These are phyloP conservation scores for Bremia lactucae DNA, from an alignment of 352 stramenopile genomes.

Conservation along the genomic window DNA sequence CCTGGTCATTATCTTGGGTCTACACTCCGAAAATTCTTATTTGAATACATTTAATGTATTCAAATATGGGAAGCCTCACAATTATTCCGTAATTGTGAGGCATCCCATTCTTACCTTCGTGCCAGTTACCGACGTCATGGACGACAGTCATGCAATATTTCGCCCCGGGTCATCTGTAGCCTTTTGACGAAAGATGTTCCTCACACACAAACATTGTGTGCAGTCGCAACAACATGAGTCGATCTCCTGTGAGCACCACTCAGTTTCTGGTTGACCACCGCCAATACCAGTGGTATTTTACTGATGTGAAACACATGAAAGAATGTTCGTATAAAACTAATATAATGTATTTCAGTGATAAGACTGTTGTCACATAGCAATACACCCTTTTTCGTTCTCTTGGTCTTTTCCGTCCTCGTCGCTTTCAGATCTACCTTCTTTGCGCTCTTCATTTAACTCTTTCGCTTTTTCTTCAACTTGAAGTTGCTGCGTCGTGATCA, in stretches of 20 bases:
- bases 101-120: constrained; percentile 13
- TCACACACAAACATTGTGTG: too few species aligned
- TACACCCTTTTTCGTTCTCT: constrained; percentile 20
- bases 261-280: constrained; percentile 7
- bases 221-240: too few species aligned
- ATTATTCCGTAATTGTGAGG: too few species aligned
- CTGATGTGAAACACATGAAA: background rate
- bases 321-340: background rate
- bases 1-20: too few species aligned
- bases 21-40: too few species aligned
- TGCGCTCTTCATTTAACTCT: constrained; percentile 4
- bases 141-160: constrained; percentile 16
- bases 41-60: too few species aligned
- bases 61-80: too few species aligned
- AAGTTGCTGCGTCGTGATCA: constrained; percentile 28
- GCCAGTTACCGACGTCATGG: constrained; percentile 3
- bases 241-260: too few species aligned
- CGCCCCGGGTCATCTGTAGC: constrained; percentile 27
- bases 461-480: background rate
- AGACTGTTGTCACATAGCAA: constrained; percentile 17
- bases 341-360: constrained; percentile 16
- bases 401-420: constrained; percentile 13
- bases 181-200: constrained; percentile 20
- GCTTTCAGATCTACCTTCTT: constrained; percentile 8
- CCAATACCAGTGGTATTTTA: constrained; percentile 26